A percentile compares a stretch with the other conserved stretches of the same genome.
phyloP scores from a whole-genome alignment of 2,329 filamentous ascomycete genomes.

The Aurifilum marmelostoma region DNA sequence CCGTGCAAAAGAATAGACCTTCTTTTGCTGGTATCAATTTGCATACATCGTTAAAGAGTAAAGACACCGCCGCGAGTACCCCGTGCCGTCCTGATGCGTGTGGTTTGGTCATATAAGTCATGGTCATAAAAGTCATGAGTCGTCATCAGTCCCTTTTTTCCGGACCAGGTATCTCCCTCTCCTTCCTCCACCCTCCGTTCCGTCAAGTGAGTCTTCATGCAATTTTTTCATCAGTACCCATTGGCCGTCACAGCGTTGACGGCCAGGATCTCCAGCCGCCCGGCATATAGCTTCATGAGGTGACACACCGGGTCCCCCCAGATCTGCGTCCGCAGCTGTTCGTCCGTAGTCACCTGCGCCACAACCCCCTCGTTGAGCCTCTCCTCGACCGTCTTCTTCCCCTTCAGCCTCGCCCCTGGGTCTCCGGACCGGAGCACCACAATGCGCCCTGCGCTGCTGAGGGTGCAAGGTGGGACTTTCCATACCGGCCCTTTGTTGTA shows the following conservation, averaged over 20 bases:
- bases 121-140: not conserved
- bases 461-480: conserved; percentile 66
- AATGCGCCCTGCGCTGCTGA: conserved; percentile 72
- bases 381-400: conserved; percentile 54
- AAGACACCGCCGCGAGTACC: not conserved
- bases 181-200: not conserved
- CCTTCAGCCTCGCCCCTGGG: conserved; percentile 41
- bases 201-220: too few species aligned
- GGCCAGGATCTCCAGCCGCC: conserved; percentile 71
- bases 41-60: not conserved
- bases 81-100: conserved; percentile 8
- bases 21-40: not conserved
- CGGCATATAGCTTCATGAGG: conserved; percentile 77
- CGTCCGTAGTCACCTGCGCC: conserved; percentile 69
- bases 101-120: not conserved
- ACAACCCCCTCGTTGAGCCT: conserved; percentile 63
- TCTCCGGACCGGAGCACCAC: conserved; percentile 65
- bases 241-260: conserved; percentile 65
- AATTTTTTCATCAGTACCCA: conserved; percentile 34
- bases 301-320: conserved; percentile 85
- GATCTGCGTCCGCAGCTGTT: conserved; percentile 68
- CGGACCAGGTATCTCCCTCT: not conserved
- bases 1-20: not conserved
- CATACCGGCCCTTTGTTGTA: conserved; percentile 51
- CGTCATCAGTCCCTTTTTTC: not conserved